phyloP scores from a whole-genome alignment of 164 flowering plant genomes.

The Magnolia sinica region DNA sequence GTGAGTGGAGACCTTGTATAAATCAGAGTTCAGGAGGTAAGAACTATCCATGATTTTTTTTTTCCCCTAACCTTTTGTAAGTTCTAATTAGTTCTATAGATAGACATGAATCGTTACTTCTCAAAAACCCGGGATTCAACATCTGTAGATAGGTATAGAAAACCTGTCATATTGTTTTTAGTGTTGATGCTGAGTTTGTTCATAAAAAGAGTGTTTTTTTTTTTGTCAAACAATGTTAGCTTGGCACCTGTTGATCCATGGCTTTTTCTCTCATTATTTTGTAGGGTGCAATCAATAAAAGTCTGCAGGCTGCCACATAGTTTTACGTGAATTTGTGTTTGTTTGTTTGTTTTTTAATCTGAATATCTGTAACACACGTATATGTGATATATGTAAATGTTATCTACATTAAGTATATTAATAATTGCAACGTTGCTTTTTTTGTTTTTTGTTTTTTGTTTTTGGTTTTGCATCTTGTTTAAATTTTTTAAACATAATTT shows the following conservation, averaged over 20 bases:
- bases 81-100: background rate
- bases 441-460: too few species aligned
- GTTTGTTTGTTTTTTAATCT: too few species aligned
- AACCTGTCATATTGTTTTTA: background rate
- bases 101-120: background rate
- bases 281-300: background rate
- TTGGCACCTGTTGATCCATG: background rate
- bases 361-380: too few species aligned
- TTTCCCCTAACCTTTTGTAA: background rate
- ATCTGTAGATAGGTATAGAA: background rate
- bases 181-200: background rate
- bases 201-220: too few species aligned
- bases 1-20: constrained; percentile 76
- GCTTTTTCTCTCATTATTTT: background rate
- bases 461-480: too few species aligned
- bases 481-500: too few species aligned
- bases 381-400: too few species aligned
- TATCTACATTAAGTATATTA: too few species aligned
- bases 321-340: background rate
- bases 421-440: too few species aligned
- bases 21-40: constrained; percentile 70
- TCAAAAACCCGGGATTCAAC: background rate
- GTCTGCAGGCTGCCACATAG: background rate
- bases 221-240: too few species aligned
- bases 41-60: background rate